Base-by-base conservation (phyloP, 306 rosid species). In the Sechiopsis laciniata region DNA sequence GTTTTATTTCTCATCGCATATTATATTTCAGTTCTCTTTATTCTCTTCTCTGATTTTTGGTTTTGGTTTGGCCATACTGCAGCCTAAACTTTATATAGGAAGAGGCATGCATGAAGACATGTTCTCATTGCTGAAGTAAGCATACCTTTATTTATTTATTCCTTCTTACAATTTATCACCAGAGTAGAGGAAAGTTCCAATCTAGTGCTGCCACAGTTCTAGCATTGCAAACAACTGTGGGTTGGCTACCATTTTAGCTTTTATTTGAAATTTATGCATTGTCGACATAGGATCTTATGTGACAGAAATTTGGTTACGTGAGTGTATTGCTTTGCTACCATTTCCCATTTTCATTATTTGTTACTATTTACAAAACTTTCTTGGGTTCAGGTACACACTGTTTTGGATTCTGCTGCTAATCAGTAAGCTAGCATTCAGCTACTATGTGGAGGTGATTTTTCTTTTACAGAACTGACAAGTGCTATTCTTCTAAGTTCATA, bases 371-470 rank as follows among this genome's bases (percentile, higher is more conserved):
- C 70, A 48, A 60, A 76, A 76, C 58, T 68, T 77, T 75, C 70
- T 66, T 85, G 68, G 83, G 77, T 55, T 74, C 86, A 94, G 99
- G 82, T 95, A 95, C 84, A 86, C 99, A 11, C 76, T 95, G 72
- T 95, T 95, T 71, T 95, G 99, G 99, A 84, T 88, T 80, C 79
- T 91, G 88, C 89, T 95, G 74, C 83, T 95, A 56, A 86, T 95
- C 77, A 89, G 97, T 89, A 95, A 95, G 88, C 80, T 95, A 10
- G 95, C 95, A 40, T 95, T 95, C 87, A 95, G 97, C 91, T 95
- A 86, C 87, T 95, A 85, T 78, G 99, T 95, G 80, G 97, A 95
- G 99, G 99, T 95, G 81, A 68, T 55, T 80, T 42, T 60, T 76
- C 68, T 59, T 75, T 17, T 42, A 19, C 10, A 10, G 54, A 19